Evolutionary conservation across 1,284 basidiomycete genomes (phyloP).

Genomic region (Pisolithus thermaeus): DNA sequence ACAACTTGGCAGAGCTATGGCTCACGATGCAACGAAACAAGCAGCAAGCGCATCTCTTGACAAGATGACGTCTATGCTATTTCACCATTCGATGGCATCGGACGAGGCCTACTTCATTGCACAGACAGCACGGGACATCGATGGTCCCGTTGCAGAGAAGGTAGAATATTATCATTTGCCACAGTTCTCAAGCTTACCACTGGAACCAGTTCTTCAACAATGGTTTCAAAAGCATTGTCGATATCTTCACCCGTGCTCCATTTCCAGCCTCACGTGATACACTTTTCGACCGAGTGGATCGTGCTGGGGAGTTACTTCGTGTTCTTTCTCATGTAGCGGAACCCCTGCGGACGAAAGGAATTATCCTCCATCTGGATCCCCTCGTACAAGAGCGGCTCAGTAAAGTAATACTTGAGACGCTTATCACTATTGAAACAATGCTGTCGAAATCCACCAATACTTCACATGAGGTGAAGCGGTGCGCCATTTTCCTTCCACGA

Average conservation of each 20-base stretch:
- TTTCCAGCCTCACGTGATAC: slow-evolving; percentile 24
- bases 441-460: slow-evolving; percentile 17
- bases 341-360: slow-evolving; percentile 46
- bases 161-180: slow-evolving; percentile 30
- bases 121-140: slow-evolving; percentile 67
- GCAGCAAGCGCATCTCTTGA: slow-evolving; percentile 53
- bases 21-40: slow-evolving; percentile 47
- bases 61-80: slow-evolving; percentile 57
- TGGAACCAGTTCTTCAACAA: slow-evolving; percentile 63
- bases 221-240: slow-evolving; percentile 60
- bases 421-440: slow-evolving; percentile 38
- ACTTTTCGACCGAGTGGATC: slow-evolving; percentile 38
- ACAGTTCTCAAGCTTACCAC: background rate
- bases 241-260: slow-evolving; percentile 41
- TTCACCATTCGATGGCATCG: slow-evolving; percentile 63
- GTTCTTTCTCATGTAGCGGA: slow-evolving; percentile 63
- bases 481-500: slow-evolving; percentile 50
- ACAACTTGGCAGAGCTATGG: slow-evolving; percentile 60
- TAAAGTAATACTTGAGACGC: slow-evolving; percentile 38
- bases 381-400: slow-evolving; percentile 54
- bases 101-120: slow-evolving; percentile 77
- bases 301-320: slow-evolving; percentile 63
- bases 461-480: slow-evolving; percentile 22
- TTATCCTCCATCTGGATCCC: slow-evolving; percentile 45
- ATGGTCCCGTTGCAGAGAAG: slow-evolving; percentile 59